A percentile compares a stretch with the other conserved stretches of the same genome.
Conservation (phyloP, 2,329 filamentous ascomycete genomes). For the Colletotrichum sp. region DNA sequence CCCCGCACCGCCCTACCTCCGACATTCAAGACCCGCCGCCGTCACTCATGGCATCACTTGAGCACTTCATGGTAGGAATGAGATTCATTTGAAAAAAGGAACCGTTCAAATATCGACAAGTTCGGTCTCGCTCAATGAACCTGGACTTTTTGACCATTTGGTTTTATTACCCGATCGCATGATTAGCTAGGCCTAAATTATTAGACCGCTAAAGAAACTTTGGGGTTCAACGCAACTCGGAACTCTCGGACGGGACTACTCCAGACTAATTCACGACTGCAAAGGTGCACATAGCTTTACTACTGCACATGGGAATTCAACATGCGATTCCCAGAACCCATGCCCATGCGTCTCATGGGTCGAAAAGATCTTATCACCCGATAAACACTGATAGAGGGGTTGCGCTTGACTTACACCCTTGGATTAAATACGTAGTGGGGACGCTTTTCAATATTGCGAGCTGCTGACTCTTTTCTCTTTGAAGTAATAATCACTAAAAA, state of each 20-base stretch:
- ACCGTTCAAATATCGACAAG: background rate
- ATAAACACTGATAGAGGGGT: background rate
- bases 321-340: background rate
- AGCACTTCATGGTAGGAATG: too few species aligned
- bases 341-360: background rate
- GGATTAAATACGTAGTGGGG: background rate
- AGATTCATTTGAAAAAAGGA: fast-evolving
- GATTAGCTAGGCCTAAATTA: background rate
- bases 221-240: background rate
- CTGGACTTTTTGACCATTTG: background rate
- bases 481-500: background rate
- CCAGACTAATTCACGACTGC: background rate
- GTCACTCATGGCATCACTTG: background rate
- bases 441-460: fast-evolving
- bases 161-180: background rate
- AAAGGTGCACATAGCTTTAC: background rate
- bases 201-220: background rate
- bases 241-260: background rate
- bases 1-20: background rate
- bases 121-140: background rate
- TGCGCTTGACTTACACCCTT: background rate
- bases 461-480: fast-evolving
- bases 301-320: background rate
- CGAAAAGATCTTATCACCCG: background rate
- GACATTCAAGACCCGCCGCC: background rate